These are phyloP conservation scores for Quercus tomentella DNA, from an alignment of 331 rosid genomes.

Conservation along the genomic window DNA sequence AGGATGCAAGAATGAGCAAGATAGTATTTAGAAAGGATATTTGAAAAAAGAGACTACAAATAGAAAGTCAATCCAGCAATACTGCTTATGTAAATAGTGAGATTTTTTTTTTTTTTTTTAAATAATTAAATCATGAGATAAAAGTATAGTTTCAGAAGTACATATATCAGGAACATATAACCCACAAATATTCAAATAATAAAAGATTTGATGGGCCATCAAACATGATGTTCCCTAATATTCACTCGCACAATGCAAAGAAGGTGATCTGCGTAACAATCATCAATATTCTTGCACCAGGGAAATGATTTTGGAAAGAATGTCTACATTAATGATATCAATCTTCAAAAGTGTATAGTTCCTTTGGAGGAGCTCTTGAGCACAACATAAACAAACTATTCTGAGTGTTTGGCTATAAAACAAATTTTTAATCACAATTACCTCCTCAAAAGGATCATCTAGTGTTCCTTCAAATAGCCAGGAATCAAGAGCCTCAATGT, in stretches of 20 bases:
- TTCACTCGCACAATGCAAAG: background rate
- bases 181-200: background rate
- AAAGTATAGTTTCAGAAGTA: background rate
- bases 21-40: conserved; percentile 14
- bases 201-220: background rate
- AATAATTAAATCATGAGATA: background rate
- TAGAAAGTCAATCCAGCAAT: conserved; percentile 3
- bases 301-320: background rate
- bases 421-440: conserved; percentile 33
- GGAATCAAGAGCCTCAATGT: conserved; percentile 89
- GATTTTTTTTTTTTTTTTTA: background rate
- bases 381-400: conserved; percentile 11
- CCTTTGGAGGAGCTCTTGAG: background rate
- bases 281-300: background rate
- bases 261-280: background rate
- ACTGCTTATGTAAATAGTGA: background rate
- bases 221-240: background rate
- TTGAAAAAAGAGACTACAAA: background rate
- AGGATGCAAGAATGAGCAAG: conserved; percentile 17
- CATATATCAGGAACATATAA: background rate
- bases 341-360: background rate
- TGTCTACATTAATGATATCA: background rate
- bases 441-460: conserved; percentile 95
- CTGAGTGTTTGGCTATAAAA: conserved; percentile 2
- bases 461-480: conserved; percentile 99